phyloP scores from a whole-genome alignment of 1,284 basidiomycete genomes.

The Serendipita sp. region DNA sequence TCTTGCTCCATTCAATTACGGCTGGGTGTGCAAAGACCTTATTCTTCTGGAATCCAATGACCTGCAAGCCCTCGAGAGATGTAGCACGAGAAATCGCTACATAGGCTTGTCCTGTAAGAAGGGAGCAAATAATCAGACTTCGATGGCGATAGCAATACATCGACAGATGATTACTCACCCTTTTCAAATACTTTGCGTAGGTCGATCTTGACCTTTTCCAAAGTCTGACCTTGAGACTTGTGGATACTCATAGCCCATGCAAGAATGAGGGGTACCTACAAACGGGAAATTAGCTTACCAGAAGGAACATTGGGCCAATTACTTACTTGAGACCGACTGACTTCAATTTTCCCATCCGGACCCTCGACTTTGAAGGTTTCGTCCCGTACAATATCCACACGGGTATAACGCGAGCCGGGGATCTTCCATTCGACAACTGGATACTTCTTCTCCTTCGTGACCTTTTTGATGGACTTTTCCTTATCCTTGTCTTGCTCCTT shows the following conservation, averaged over 20 bases:
- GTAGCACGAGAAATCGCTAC: constrained; percentile 94
- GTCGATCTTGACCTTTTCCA: constrained; percentile 75
- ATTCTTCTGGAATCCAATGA: constrained; percentile 61
- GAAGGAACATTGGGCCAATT: constrained; percentile 7
- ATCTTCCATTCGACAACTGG: constrained; percentile 71
- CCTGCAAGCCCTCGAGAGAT: constrained; percentile 79
- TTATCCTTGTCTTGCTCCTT: constrained; percentile 18
- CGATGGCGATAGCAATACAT: constrained; percentile 4
- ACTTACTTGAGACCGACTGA: constrained; percentile 28
- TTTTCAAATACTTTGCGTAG: constrained; percentile 78
- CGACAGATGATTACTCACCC: constrained; percentile 29
- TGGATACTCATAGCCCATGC: constrained; percentile 93
- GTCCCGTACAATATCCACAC: constrained; percentile 46
- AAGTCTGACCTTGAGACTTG: constrained; percentile 84
- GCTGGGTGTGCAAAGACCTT: constrained; percentile 30
- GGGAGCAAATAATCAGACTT: neutral
- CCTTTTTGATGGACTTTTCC: constrained; percentile 19
- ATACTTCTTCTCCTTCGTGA: constrained; percentile 25
- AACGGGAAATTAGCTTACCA: constrained; percentile 15
- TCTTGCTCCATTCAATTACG: constrained; percentile 52
- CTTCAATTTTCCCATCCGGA: constrained; percentile 69
- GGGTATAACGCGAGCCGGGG: constrained; percentile 28
- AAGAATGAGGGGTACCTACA: constrained; percentile 65
- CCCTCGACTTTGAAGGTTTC: constrained; percentile 79
- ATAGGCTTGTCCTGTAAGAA: constrained; percentile 66